phyloP scores from a whole-genome alignment of 2,329 filamentous ascomycete genomes.

The Leptodontidium sp. region DNA sequence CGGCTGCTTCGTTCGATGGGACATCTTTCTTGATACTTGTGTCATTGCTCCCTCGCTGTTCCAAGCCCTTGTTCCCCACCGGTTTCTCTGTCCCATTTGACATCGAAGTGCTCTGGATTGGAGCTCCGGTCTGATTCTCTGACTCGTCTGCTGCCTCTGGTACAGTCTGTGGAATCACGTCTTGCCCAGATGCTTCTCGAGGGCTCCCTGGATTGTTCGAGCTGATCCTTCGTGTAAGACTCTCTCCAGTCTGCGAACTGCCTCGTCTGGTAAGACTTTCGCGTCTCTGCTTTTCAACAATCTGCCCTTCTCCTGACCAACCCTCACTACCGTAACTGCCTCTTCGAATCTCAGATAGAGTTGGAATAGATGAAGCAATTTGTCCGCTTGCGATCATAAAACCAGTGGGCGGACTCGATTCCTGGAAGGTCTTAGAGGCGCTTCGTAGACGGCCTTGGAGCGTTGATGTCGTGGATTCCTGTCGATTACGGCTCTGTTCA shows the following conservation, averaged over 20 bases:
- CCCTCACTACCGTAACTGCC: constrained; percentile 45
- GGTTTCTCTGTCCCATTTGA: constrained; percentile 24
- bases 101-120: constrained; percentile 18
- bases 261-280: constrained; percentile 35
- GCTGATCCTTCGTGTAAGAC: constrained; percentile 27
- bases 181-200: constrained; percentile 21
- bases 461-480: constrained; percentile 34
- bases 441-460: constrained; percentile 41
- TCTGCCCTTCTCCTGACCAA: constrained; percentile 45
- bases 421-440: constrained; percentile 51
- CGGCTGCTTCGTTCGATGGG: constrained; percentile 28
- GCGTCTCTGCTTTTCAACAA: constrained; percentile 43
- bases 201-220: constrained; percentile 28
- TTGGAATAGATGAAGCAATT: constrained; percentile 48
- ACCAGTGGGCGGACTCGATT: constrained; percentile 56
- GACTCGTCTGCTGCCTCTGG: constrained; percentile 37
- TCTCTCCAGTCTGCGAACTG: constrained; percentile 34
- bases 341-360: constrained; percentile 44
- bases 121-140: constrained; percentile 22
- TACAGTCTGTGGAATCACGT: constrained; percentile 36
- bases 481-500: constrained; percentile 20
- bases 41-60: constrained; percentile 38
- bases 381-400: constrained; percentile 58
- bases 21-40: constrained; percentile 33
- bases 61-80: constrained; percentile 24